Evolutionary conservation across 495 filamentous ascomycete genomes (phyloP).

Genomic region (Podospora pseudoanserina): DNA sequence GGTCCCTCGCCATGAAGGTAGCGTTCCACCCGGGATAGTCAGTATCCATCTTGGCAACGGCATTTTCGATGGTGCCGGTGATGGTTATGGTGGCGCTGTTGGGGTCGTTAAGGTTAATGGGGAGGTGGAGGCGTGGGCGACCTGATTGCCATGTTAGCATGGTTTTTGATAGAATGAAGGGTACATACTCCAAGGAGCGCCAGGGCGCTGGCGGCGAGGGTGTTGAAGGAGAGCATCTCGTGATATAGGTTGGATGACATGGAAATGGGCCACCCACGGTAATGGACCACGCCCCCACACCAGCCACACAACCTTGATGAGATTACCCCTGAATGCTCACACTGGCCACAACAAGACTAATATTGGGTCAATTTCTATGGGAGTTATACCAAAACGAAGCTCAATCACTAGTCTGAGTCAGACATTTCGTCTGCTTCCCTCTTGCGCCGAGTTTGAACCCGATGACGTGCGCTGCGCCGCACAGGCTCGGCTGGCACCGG

Average conservation of each 20-base stretch:
- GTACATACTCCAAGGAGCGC: neutral
- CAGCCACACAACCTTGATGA: no score
- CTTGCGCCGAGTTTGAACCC: no score
- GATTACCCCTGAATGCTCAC: no score
- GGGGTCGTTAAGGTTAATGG: neutral
- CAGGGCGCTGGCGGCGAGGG: neutral
- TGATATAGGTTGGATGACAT: neutral
- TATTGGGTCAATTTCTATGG: no score
- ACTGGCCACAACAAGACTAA: no score
- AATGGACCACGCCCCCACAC: no score
- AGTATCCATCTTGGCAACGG: neutral
- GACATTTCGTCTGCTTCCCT: no score
- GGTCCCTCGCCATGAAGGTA: neutral
- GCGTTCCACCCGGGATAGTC: neutral
- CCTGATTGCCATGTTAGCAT: neutral
- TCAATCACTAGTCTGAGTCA: no score
- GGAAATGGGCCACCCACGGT: no score
- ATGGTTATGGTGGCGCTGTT: neutral
- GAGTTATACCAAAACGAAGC: no score
- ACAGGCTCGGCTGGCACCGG: no score
- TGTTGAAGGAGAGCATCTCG: neutral
- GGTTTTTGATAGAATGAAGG: neutral
- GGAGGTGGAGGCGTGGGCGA: neutral
- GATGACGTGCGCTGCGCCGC: no score
- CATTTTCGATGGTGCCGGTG: neutral